Conservation (phyloP, 2,329 filamentous ascomycete genomes). For the Parascedosporium putredinis region DNA sequence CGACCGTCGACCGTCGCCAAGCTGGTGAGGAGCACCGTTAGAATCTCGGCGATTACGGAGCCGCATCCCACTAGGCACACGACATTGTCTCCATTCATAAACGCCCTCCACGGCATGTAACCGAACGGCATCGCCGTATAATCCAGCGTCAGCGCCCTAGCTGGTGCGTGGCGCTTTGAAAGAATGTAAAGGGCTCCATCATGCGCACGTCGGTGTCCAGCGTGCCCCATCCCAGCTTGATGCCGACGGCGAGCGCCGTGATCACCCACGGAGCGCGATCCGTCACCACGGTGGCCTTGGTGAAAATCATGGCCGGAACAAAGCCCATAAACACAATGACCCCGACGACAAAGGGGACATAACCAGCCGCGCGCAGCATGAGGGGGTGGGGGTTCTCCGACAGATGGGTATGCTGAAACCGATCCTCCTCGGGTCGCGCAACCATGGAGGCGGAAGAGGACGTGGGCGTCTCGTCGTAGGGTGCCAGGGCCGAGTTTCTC, state of each 20-base stretch:
- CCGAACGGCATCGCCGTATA: conserved; percentile 64
- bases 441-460: too few relatives aligned
- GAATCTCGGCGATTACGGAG: conserved; percentile 60
- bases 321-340: conserved; percentile 46
- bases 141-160: conserved; percentile 58
- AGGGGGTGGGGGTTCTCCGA: conserved; percentile 56
- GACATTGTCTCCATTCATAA: conserved; percentile 53
- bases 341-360: conserved; percentile 48
- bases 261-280: conserved; percentile 55
- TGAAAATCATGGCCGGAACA: conserved; percentile 54
- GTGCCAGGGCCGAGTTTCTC: conserved; percentile 60
- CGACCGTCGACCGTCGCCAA: conserved; percentile 55
- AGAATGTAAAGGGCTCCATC: conserved; percentile 65
- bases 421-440: conserved; percentile 26
- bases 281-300: conserved; percentile 40
- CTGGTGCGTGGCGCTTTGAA: conserved; percentile 52
- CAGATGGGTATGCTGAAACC: conserved; percentile 37
- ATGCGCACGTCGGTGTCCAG: conserved; percentile 61
- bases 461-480: conserved; percentile 41
- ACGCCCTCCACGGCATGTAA: conserved; percentile 50
- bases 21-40: conserved; percentile 58
- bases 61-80: conserved; percentile 61
- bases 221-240: conserved; percentile 59
- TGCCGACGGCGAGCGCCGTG: conserved; percentile 52
- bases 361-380: conserved; percentile 52